phyloP scores from a whole-genome alignment of 1,284 basidiomycete species.

The Marasmius fiardii region DNA sequence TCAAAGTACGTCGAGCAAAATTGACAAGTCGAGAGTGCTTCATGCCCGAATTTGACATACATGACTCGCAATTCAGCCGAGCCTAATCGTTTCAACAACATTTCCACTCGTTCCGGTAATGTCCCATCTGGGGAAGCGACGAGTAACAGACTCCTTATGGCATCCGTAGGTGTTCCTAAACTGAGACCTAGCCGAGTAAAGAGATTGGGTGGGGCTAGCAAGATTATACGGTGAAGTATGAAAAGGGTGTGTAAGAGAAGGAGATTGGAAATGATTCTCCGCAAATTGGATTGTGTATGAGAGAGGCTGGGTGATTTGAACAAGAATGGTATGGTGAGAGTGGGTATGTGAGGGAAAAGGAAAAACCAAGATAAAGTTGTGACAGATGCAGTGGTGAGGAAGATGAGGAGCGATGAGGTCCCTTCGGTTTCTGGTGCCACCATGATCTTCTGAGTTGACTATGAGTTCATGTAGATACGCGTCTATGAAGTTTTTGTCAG shows the following conservation, averaged over 20 bases:
- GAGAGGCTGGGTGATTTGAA: constrained; percentile 1
- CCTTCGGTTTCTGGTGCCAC: constrained; percentile 6
- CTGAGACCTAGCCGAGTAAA: constrained; percentile 55
- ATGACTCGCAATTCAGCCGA: constrained; percentile 55
- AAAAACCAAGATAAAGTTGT: constrained; percentile 8
- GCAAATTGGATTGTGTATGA: constrained; percentile 2
- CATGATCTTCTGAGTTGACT: neutral
- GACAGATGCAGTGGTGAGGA: constrained; percentile 3
- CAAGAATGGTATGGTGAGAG: neutral
- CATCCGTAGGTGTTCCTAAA: constrained; percentile 48
- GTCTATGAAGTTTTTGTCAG: neutral
- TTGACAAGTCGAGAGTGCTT: constrained; percentile 54
- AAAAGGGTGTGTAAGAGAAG: constrained; percentile 56
- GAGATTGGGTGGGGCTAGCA: constrained; percentile 56
- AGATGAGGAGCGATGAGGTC: constrained; percentile 10
- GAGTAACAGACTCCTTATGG: constrained; percentile 44
- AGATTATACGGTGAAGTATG: constrained; percentile 44
- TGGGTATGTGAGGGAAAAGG: constrained; percentile 3
- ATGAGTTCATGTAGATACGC: neutral
- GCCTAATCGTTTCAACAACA: constrained; percentile 51
- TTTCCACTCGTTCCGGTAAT: constrained; percentile 45
- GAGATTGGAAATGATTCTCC: neutral
- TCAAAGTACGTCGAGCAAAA: constrained; percentile 58
- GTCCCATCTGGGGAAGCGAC: constrained; percentile 30
- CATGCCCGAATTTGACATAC: constrained; percentile 69